Conservation (phyloP, 306 rosid species). For the Trifolium repens region DNA sequence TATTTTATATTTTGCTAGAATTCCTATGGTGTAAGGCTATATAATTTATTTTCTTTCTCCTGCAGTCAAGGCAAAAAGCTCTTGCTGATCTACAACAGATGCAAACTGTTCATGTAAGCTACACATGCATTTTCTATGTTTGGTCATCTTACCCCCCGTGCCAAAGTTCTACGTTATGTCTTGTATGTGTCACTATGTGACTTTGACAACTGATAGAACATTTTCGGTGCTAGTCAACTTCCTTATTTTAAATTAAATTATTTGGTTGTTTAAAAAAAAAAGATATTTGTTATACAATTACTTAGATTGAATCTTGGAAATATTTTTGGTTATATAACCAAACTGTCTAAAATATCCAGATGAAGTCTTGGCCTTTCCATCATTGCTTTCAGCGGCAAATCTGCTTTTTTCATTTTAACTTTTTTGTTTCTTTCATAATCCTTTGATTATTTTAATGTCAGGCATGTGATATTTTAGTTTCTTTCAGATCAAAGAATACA, state of each 20-base stretch:
- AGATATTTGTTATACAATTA: neutral
- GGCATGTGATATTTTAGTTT: neutral
- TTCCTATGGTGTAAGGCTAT: constrained; percentile 13
- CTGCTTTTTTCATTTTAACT: neutral
- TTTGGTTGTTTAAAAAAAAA: too few relatives aligned
- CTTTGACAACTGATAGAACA: constrained; percentile 23
- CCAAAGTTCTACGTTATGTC: constrained; percentile 1
- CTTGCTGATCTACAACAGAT: constrained; percentile 86
- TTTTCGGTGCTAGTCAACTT: neutral
- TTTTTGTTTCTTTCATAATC: neutral
- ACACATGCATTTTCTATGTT: constrained; percentile 5
- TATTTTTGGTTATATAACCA: neutral
- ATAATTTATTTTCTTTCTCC: constrained; percentile 27
- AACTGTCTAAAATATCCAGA: constrained; percentile 3
- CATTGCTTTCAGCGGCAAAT: constrained; percentile 10
- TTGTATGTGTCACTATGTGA: neutral
- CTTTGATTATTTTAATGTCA: neutral
- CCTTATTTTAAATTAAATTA: neutral
- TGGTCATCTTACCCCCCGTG: neutral
- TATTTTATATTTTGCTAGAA: constrained; percentile 15
- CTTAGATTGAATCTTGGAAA: neutral
- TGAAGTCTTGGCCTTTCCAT: neutral
- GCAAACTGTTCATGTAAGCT: constrained; percentile 88
- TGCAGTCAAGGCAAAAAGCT: constrained; percentile 97
- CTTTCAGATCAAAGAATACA: neutral